These are phyloP conservation scores for Neltuma alba DNA, from an alignment of 306 rosid genomes.

Conservation along the genomic window DNA sequence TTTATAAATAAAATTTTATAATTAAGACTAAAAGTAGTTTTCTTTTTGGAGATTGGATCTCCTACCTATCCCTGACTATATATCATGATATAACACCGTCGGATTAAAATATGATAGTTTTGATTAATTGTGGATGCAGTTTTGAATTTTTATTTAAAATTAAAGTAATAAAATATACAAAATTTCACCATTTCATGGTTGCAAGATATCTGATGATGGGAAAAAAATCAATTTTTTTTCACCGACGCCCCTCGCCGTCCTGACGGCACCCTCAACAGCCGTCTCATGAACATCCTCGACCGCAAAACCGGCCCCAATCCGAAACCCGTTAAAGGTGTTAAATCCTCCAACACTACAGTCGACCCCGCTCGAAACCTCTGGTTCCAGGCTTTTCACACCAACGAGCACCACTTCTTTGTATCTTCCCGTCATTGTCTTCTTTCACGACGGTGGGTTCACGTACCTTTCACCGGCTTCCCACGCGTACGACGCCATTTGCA, in stretches of 20 bases:
- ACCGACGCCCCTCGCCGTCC: constrained; percentile 42
- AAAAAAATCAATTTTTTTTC: no score
- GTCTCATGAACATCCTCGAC: constrained; percentile 56
- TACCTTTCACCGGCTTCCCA: constrained; percentile 47
- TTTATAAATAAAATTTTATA: no score
- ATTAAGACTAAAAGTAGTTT: no score
- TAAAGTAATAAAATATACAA: no score
- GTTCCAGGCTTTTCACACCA: constrained; percentile 62
- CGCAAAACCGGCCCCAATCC: constrained; percentile 35
- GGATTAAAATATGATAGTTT: no score
- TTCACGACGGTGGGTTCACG: constrained; percentile 73
- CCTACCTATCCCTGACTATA: no score
- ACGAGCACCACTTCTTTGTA: background rate
- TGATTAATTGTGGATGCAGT: no score
- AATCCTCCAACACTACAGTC: constrained; percentile 54
- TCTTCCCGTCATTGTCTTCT: constrained; percentile 54
- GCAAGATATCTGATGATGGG: no score
- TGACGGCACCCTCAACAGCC: constrained; percentile 72
- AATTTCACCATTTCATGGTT: no score
- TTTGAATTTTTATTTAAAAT: no score
- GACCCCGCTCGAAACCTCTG: constrained; percentile 54
- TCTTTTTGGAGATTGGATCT: no score
- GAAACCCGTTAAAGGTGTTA: constrained; percentile 51
- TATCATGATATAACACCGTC: no score
- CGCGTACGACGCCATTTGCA: constrained; percentile 53